Evolutionary conservation across 2,329 filamentous ascomycete genomes (phyloP).

Genomic region (Byssothecium circinans): DNA sequence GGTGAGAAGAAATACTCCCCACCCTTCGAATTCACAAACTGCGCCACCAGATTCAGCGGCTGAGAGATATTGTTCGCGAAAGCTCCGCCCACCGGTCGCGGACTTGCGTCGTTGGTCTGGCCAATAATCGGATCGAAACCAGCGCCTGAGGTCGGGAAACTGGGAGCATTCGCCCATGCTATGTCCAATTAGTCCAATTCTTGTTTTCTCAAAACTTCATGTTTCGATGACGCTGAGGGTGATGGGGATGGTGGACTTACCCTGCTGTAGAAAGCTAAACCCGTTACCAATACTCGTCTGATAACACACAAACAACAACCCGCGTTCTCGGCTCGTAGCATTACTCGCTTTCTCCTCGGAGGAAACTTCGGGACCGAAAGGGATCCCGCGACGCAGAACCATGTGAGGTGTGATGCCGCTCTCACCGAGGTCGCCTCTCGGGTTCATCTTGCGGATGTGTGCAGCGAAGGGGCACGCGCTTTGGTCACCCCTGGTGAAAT

Average conservation of each 20-base stretch:
- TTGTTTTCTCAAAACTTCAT: neutral
- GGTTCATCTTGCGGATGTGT: conserved; percentile 11
- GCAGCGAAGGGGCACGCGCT: conserved; percentile 5
- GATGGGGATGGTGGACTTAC: neutral
- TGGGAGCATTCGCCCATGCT: conserved; percentile 4
- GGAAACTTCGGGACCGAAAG: conserved; percentile 9
- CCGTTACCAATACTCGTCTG: conserved; percentile 3
- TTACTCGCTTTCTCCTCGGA: neutral
- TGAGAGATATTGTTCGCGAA: neutral
- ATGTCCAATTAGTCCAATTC: neutral
- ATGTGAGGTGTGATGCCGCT: neutral
- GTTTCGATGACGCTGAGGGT: no score
- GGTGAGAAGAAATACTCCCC: conserved; percentile 12
- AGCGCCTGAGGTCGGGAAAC: neutral
- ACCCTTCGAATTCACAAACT: conserved; percentile 7
- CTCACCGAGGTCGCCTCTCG: conserved; percentile 3
- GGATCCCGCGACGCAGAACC: conserved; percentile 8
- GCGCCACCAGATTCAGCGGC: conserved; percentile 2
- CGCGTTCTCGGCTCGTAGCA: conserved; percentile 3
- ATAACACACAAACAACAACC: conserved; percentile 10
- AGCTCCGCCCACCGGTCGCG: conserved; percentile 2
- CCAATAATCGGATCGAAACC: conserved; percentile 10
- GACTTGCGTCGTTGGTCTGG: neutral
- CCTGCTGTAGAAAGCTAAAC: conserved; percentile 9
- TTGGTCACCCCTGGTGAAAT: neutral